Conservation (phyloP, 495 filamentous ascomycete genomes). For the Pseudevernia furfuracea region DNA sequence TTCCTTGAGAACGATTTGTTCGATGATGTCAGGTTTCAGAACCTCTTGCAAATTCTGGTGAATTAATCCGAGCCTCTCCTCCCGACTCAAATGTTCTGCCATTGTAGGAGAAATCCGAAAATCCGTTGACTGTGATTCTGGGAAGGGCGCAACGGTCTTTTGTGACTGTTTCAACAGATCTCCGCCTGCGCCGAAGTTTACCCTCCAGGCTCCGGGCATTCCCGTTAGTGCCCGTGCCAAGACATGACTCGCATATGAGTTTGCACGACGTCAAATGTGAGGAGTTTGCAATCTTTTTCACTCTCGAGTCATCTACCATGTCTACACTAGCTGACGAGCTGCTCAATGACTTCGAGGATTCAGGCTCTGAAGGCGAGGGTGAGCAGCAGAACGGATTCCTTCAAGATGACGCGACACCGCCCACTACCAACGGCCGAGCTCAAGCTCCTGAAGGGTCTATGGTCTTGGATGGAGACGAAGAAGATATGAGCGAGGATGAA, state of each 20-base stretch:
- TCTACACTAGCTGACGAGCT: constrained; percentile 75
- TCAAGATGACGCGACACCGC: constrained; percentile 27
- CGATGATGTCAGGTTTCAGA: constrained; percentile 79
- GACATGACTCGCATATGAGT: not conserved
- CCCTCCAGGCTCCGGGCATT: not conserved
- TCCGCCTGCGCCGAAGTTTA: not conserved
- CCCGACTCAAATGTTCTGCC: constrained; percentile 26
- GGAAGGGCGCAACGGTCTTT: not conserved
- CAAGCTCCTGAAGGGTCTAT: constrained; percentile 34
- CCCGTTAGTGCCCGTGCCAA: constrained; percentile 3
- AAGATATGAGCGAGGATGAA: constrained; percentile 29
- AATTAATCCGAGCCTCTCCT: constrained; percentile 61
- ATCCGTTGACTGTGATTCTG: too few relatives aligned
- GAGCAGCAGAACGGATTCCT: constrained; percentile 44
- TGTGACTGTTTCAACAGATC: not conserved
- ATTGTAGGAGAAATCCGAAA: constrained; percentile 16
- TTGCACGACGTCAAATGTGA: not conserved
- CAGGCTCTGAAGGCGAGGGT: constrained; percentile 52
- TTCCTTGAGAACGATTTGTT: constrained; percentile 60
- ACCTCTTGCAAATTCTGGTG: constrained; percentile 73
- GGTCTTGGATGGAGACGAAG: constrained; percentile 46
- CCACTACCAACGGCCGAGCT: constrained; percentile 31
- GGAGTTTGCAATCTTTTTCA: not conserved
- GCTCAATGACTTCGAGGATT: constrained; percentile 83
- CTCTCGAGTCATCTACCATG: constrained; percentile 39